These are phyloP conservation scores for Suillus subaureus DNA, from an alignment of 768 basidiomycete species.

Conservation along the genomic window DNA sequence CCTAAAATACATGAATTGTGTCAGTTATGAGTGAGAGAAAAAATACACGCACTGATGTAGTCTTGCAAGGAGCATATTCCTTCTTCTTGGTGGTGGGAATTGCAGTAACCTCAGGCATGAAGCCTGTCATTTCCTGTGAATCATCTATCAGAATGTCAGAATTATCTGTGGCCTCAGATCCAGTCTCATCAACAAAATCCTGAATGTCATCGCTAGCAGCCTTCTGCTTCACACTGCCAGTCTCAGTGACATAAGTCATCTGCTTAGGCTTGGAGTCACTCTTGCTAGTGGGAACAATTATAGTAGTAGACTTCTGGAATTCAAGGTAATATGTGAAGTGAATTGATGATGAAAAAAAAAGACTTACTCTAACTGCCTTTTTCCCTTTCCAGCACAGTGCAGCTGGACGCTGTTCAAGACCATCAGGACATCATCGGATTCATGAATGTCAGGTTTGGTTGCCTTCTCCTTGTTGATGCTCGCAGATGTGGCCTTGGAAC, in stretches of 20 bases:
- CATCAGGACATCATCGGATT: neutral
- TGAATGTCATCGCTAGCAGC: neutral
- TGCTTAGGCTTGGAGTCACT: neutral
- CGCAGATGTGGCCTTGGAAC: neutral
- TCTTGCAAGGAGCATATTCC: neutral
- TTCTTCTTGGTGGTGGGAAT: neutral
- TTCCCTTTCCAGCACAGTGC: neutral
- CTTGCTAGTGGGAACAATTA: neutral
- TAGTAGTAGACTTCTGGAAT: neutral
- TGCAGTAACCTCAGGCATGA: neutral
- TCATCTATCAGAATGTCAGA: neutral
- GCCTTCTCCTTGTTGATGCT: neutral
- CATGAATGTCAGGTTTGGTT: neutral
- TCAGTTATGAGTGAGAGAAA: neutral
- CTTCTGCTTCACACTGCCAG: conserved; percentile 3
- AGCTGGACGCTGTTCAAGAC: neutral
- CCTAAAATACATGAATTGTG: neutral
- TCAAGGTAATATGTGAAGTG: neutral
- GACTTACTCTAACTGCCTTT: neutral
- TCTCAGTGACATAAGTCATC: neutral
- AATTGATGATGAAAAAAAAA: neutral
- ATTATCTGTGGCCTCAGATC: neutral
- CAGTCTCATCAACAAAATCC: neutral
- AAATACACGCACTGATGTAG: neutral
- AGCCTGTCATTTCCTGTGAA: neutral